These are phyloP conservation scores for Graphilbum fragrans DNA, from an alignment of 2,329 filamentous ascomycete genomes.

Conservation along the genomic window DNA sequence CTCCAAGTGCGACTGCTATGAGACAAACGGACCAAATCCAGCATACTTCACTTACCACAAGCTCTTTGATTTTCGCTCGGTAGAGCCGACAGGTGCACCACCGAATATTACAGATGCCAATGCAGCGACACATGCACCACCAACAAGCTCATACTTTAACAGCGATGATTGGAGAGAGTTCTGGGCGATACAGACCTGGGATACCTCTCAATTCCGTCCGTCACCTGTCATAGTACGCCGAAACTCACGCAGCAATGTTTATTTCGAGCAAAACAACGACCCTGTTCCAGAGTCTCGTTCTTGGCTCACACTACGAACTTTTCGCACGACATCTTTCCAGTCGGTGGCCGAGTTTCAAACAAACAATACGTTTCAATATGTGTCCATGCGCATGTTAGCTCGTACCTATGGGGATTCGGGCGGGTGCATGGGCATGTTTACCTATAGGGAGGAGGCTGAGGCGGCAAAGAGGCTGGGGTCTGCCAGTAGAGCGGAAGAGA, in stretches of 20 bases:
- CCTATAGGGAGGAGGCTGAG: constrained; percentile 23
- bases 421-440: constrained; percentile 41
- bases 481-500: too few relatives aligned
- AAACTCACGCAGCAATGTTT: too few relatives aligned
- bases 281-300: too few relatives aligned
- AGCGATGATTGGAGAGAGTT: constrained; percentile 15
- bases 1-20: constrained; percentile 17
- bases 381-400: constrained; percentile 37
- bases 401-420: constrained; percentile 34
- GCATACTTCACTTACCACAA: constrained; percentile 18
- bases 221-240: too few relatives aligned
- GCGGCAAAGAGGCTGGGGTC: too few relatives aligned
- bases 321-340: constrained; percentile 30
- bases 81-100: too few relatives aligned
- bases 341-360: constrained; percentile 36
- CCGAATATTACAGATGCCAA: constrained; percentile 12
- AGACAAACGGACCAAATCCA: constrained; percentile 18
- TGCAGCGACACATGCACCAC: constrained; percentile 10
- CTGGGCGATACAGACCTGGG: constrained; percentile 18
- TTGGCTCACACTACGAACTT: constrained; percentile 34
- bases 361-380: constrained; percentile 21
- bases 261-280: too few relatives aligned
- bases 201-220: too few relatives aligned
- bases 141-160: constrained; percentile 19
- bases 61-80: constrained; percentile 21